These are phyloP conservation scores for Heterobasidion irregulare DNA, from an alignment of 1,284 basidiomycete species.

Conservation along the genomic window DNA sequence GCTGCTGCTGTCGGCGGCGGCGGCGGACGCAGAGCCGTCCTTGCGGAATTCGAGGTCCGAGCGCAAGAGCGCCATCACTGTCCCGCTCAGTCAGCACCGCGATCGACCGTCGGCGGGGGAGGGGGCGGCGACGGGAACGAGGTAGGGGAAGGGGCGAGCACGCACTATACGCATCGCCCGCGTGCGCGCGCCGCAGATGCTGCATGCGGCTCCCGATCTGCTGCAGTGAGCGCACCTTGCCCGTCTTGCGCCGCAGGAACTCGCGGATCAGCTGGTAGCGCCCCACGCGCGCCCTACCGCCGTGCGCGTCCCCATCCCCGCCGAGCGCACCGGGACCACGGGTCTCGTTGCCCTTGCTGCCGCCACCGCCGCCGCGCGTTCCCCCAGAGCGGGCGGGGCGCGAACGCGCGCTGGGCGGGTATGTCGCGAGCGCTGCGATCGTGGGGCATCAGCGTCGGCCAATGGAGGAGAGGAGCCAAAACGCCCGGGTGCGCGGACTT, in stretches of 20 bases:
- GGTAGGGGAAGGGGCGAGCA: too few species aligned
- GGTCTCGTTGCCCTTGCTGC: neutral
- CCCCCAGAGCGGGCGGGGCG: too few species aligned
- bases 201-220: conserved; percentile 15
- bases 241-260: conserved; percentile 11
- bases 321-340: conserved; percentile 5
- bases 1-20: too few species aligned
- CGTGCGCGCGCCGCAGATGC: conserved; percentile 9
- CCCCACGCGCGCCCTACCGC: conserved; percentile 6
- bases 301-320: neutral
- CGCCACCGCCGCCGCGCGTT: too few species aligned
- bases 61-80: too few species aligned
- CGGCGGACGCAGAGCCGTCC: too few species aligned
- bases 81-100: too few species aligned
- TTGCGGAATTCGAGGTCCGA: too few species aligned
- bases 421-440: conserved; percentile 8
- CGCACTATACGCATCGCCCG: conserved; percentile 10
- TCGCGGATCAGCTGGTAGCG: conserved; percentile 14
- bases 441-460: neutral
- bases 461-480: neutral
- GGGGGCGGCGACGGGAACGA: too few species aligned
- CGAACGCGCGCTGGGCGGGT: conserved; percentile 7
- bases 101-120: too few species aligned
- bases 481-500: conserved; percentile 4
- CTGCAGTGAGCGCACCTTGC: conserved; percentile 12